These are phyloP conservation scores for Nemania bipapillata DNA, from an alignment of 2,329 filamentous ascomycete genomes.

Conservation along the genomic window DNA sequence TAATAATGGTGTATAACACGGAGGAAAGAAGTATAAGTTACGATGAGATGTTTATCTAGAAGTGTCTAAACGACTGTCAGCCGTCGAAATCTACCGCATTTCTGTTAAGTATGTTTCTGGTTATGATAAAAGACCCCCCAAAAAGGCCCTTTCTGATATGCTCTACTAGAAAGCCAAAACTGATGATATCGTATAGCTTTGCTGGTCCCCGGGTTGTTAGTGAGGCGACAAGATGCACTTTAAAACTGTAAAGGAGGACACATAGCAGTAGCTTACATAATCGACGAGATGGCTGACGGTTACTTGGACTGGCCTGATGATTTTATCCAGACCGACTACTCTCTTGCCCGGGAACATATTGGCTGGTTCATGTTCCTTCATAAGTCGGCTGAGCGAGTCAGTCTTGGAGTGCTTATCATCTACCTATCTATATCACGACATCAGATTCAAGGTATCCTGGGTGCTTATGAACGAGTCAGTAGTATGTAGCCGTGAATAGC, in stretches of 20 bases:
- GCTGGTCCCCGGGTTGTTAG: neutral
- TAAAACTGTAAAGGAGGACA: neutral
- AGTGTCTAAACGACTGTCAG: constrained; percentile 13
- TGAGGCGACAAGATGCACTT: neutral
- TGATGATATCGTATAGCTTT: neutral
- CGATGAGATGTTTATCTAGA: neutral
- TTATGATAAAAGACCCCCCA: neutral
- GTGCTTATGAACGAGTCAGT: constrained; percentile 18
- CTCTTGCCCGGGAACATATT: neutral
- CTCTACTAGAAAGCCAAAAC: neutral
- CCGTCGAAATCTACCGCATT: neutral
- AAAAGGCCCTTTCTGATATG: neutral
- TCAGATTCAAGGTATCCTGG: constrained; percentile 6
- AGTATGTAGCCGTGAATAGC: neutral
- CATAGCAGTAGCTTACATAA: neutral
- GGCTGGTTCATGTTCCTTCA: neutral
- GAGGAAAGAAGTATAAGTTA: neutral
- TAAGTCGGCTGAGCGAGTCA: constrained; percentile 16
- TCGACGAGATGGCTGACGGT: neutral
- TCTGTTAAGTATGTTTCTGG: neutral
- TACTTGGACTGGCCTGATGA: neutral
- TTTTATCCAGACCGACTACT: neutral
- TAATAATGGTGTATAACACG: neutral
- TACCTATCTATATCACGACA: neutral
- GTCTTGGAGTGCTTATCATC: neutral